Base-by-base conservation (phyloP, 495 filamentous ascomycete genomes). In the Podospora didyma region DNA sequence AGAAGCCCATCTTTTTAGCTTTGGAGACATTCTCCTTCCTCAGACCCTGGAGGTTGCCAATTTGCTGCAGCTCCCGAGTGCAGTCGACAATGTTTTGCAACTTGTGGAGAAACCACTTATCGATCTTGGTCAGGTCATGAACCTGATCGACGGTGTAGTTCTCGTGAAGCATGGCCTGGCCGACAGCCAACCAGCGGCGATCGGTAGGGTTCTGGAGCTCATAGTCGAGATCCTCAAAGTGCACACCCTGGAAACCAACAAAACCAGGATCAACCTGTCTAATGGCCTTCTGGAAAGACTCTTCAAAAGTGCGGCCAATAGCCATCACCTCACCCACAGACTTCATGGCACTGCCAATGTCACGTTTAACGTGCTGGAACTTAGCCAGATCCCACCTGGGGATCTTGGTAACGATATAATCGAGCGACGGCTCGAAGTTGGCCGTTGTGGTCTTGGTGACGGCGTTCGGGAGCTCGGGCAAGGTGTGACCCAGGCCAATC, bases 251-350 rank as follows among this genome's bases (percentile, higher is more conserved):
- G 77, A 98, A 93, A 61, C 93, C 93, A 58, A 92, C 69, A 70
- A 87, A 98, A 58, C 82, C 83, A 52, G 93, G 92, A 69, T 98
- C 93, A 56, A 98, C 93, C 77, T 96, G 91, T 46, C 93, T 87
- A 65, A 96, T 93, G 59, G 93, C 93, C 75, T 98, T 98, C 73
- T 98, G 93, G 71, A 98, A 93, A n/a, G 90, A 96, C 75, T 98
- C 93, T 73, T 98, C 94, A 62, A 96, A 98, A 39, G 94, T 97
- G 69, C 93, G 84, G 58, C 93, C 93, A 72, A 98, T 98, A 50
- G 93, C 94, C 93, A 98, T 98, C 49, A 98, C 93, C 74, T 98
- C 93, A 57, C 93, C 93, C 46, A 98, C 93, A 31, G 93, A 96
- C 78, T 97, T 97, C 89, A 98, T 98, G 35, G 93, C 87, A 67